These are phyloP conservation scores for Malassezia arunalokei DNA, from an alignment of 1,284 basidiomycete genomes.

Conservation along the genomic window DNA sequence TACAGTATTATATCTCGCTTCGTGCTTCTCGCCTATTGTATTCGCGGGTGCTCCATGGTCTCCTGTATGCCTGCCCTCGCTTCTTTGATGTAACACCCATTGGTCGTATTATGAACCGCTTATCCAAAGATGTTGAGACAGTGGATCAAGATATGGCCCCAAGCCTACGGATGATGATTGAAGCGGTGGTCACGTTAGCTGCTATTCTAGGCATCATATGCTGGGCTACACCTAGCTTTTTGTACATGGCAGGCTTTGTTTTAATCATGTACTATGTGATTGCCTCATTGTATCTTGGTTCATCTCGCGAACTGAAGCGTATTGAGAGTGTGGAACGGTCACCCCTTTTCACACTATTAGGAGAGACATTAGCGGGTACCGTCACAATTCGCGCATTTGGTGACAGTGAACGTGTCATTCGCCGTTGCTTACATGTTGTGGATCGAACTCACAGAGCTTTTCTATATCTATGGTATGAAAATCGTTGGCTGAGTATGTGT, in stretches of 20 bases:
- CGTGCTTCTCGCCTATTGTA: slow-evolving; percentile 36
- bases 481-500: slow-evolving; percentile 47
- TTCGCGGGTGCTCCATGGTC: slow-evolving; percentile 58
- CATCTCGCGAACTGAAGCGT: slow-evolving; percentile 23
- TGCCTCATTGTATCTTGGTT: slow-evolving; percentile 22
- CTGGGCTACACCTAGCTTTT: slow-evolving; percentile 26
- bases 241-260: slow-evolving; percentile 14
- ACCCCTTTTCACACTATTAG: slow-evolving; percentile 24
- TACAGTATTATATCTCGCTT: slow-evolving; percentile 33
- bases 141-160: slow-evolving; percentile 42
- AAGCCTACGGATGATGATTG: slow-evolving; percentile 14
- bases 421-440: slow-evolving; percentile 35
- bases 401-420: slow-evolving; percentile 58
- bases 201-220: slow-evolving; percentile 32
- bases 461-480: slow-evolving; percentile 52
- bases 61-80: slow-evolving; percentile 61
- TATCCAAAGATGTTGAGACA: slow-evolving; percentile 45
- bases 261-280: slow-evolving; percentile 18
- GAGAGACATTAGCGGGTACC: slow-evolving; percentile 61
- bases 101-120: slow-evolving; percentile 44
- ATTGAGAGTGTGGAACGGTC: slow-evolving; percentile 25
- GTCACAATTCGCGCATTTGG: slow-evolving; percentile 73
- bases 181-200: slow-evolving; percentile 17
- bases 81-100: slow-evolving; percentile 43
- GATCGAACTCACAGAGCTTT: slow-evolving; percentile 49